Conservation (phyloP, 1,284 basidiomycete genomes). For the Leccinum fallax region DNA sequence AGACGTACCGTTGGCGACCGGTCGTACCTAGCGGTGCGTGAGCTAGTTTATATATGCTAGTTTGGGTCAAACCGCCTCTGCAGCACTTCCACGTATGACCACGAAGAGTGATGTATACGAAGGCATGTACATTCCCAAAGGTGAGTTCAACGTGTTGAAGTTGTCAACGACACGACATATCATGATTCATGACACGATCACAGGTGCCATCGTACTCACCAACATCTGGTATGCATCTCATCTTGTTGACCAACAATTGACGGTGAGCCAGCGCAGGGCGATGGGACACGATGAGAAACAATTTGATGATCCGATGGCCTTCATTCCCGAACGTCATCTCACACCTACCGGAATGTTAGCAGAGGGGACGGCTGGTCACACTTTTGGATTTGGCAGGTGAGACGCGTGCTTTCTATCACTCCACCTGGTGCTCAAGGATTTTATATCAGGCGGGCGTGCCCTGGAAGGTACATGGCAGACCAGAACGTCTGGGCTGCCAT, state of each 20-base stretch:
- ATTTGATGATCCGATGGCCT: constrained; percentile 24
- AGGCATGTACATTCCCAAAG: constrained; percentile 36
- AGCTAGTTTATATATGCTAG: not conserved
- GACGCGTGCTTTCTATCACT: not conserved
- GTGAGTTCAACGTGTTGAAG: constrained; percentile 13
- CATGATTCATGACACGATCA: not conserved
- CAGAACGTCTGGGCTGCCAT: constrained; percentile 29
- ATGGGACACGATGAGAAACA: constrained; percentile 27
- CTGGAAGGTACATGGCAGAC: constrained; percentile 30
- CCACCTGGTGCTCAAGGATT: not conserved
- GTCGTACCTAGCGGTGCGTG: constrained; percentile 25
- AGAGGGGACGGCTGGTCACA: not conserved
- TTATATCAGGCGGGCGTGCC: constrained; percentile 26
- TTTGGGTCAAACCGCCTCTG: not conserved
- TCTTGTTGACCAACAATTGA: not conserved
- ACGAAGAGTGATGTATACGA: constrained; percentile 30
- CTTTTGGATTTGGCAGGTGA: constrained; percentile 34
- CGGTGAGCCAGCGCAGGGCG: constrained; percentile 18
- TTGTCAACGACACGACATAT: not conserved
- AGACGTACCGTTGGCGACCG: constrained; percentile 30
- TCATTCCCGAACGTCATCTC: constrained; percentile 33
- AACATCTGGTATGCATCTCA: constrained; percentile 30
- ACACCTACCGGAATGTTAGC: constrained; percentile 13
- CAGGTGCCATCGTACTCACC: constrained; percentile 26
- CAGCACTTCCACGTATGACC: constrained; percentile 33